phyloP scores from a whole-genome alignment of 2,329 filamentous ascomycete genomes.

The Talaromyces funiculosus region DNA sequence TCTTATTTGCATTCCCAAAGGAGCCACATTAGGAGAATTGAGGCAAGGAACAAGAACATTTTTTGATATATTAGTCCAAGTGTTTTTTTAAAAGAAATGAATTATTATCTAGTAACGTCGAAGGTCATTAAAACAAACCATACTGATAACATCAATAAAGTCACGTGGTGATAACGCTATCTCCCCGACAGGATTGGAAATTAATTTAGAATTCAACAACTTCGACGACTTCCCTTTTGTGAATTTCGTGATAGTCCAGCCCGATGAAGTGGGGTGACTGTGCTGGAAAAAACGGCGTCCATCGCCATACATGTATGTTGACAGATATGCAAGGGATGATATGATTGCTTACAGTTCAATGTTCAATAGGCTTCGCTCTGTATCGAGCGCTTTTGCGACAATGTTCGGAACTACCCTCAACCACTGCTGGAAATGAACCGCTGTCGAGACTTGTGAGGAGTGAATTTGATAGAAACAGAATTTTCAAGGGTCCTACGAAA shows the following conservation, averaged over 20 bases:
- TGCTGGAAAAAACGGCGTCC: conserved; percentile 23
- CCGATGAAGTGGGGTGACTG: conserved; percentile 11
- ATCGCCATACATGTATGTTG: conserved; percentile 38
- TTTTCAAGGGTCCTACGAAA: conserved; percentile 35
- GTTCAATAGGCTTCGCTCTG: conserved; percentile 36
- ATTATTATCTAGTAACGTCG: neutral
- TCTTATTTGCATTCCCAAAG: conserved; percentile 5
- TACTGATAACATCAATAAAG: neutral
- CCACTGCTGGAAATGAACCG: conserved; percentile 19
- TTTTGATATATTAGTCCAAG: neutral
- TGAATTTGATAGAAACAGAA: conserved; percentile 36
- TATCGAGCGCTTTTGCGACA: conserved; percentile 43
- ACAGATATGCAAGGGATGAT: too few species aligned
- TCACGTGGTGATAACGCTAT: conserved; percentile 15
- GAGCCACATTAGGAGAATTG: conserved; percentile 1
- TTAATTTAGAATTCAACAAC: neutral
- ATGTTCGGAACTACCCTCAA: conserved; percentile 29
- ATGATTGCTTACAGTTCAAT: too few species aligned
- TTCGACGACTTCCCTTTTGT: neutral
- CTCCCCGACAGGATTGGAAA: neutral
- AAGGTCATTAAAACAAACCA: neutral
- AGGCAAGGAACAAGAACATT: conserved; percentile 3
- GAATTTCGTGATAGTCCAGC: neutral
- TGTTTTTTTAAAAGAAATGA: neutral
- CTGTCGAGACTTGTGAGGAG: conserved; percentile 28